These are phyloP conservation scores for Sporothrix mexicana DNA, from an alignment of 2,329 filamentous ascomycete genomes.

Conservation along the genomic window DNA sequence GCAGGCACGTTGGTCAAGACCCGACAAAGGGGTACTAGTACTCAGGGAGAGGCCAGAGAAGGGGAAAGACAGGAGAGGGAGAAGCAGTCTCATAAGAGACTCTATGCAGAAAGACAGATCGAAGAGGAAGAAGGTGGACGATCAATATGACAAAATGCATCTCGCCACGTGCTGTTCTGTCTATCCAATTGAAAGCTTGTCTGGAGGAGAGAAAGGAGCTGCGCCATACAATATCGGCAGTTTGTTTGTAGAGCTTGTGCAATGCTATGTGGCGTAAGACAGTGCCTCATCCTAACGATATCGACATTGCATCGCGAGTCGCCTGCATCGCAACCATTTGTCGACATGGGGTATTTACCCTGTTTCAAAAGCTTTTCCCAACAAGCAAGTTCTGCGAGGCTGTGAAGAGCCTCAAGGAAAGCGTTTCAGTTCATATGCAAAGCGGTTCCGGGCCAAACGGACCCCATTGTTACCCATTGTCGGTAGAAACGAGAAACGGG, in stretches of 20 bases:
- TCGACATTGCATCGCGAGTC: not conserved
- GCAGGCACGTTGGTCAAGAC: constrained; percentile 9
- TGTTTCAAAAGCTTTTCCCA: not conserved
- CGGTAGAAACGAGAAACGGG: not conserved
- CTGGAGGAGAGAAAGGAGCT: not conserved
- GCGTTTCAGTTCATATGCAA: not conserved
- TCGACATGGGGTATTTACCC: not conserved
- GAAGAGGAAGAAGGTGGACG: not conserved
- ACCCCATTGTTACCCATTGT: too few relatives aligned
- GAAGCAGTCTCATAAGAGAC: not conserved
- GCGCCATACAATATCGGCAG: not conserved
- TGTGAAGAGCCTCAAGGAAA: not conserved
- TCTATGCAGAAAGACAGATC: not conserved
- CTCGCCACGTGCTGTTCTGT: constrained; percentile 1
- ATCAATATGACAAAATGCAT: constrained; percentile 9
- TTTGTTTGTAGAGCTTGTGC: not conserved
- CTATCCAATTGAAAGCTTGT: not conserved
- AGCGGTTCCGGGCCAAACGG: not conserved
- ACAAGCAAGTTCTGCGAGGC: not conserved
- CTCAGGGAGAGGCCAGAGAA: not conserved
- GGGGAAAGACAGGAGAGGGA: not conserved
- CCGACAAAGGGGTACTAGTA: not conserved
- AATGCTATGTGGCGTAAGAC: too few relatives aligned
- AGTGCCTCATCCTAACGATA: not conserved
- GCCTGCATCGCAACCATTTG: not conserved